Percentiles rank a stretch among this genome's conserved stretches.
phyloP scores from a whole-genome alignment of 441 rosid genomes.

The Aleurites moluccanus region DNA sequence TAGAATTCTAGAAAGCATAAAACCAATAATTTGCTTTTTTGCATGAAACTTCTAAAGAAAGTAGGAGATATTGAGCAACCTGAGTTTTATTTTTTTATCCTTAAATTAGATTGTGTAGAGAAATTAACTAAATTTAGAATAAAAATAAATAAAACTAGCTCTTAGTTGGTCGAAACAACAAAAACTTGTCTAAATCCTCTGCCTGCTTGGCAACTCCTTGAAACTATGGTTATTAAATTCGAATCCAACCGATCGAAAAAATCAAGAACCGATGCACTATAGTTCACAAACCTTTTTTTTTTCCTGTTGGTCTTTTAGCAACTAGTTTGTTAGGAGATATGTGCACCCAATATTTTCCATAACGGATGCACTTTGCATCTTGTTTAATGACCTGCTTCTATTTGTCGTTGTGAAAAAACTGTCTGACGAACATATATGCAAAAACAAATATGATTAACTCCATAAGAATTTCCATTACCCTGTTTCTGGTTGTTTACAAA shows the following conservation, averaged over 20 bases:
- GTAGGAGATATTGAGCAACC: no score
- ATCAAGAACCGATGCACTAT: no score
- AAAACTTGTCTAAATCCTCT: background rate
- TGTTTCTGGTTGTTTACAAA: background rate
- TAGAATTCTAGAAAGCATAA: background rate
- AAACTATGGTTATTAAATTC: no score
- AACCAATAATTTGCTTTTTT: no score
- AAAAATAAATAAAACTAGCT: background rate
- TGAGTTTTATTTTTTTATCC: no score
- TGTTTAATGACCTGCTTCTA: background rate
- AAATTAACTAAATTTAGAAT: no score
- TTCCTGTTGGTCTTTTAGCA: background rate
- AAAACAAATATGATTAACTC: background rate
- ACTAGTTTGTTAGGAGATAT: background rate
- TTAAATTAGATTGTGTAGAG: background rate
- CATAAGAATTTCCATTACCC: background rate
- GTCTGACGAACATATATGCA: conserved; percentile 14
- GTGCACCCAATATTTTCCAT: background rate
- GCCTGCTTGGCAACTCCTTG: background rate
- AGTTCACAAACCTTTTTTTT: background rate
- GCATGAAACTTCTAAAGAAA: no score
- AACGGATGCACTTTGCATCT: background rate
- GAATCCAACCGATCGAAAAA: no score
- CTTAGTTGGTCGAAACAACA: background rate
- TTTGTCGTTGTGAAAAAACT: conserved; percentile 9